Evolutionary conservation across 371 early-diverging fungal genomes (phyloP).

Genomic region (Mortierella sp.): DNA sequence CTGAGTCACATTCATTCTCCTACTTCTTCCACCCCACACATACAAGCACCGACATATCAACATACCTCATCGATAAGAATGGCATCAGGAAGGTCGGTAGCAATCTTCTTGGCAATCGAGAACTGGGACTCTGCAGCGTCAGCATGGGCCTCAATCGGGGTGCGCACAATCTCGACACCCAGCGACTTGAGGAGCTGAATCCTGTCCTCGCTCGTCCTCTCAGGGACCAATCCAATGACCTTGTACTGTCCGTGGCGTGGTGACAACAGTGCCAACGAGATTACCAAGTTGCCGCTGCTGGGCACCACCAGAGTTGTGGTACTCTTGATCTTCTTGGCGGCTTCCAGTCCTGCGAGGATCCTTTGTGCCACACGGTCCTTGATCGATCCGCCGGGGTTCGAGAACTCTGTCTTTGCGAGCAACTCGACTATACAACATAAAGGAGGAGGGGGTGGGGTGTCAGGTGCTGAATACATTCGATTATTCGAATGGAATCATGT

Average conservation of each 20-base stretch:
- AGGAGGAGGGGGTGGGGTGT: not conserved
- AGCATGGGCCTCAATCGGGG: constrained; percentile 79
- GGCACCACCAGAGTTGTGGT: constrained; percentile 77
- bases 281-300: constrained; percentile 78
- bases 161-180: constrained; percentile 83
- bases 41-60: not conserved
- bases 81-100: constrained; percentile 66
- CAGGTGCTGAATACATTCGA: not conserved
- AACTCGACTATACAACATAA: constrained; percentile 60
- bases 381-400: constrained; percentile 80
- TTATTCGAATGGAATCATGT: not conserved
- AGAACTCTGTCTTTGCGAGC: constrained; percentile 81
- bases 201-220: constrained; percentile 80
- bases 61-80: constrained; percentile 80
- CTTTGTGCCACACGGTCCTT: constrained; percentile 83
- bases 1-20: constrained; percentile 29
- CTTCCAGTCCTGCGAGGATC: constrained; percentile 57
- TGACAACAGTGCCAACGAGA: constrained; percentile 62
- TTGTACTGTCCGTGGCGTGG: constrained; percentile 63
- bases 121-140: constrained; percentile 81
- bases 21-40: not conserved
- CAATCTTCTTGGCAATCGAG: constrained; percentile 75
- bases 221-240: constrained; percentile 78
- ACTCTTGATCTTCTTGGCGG: constrained; percentile 44
- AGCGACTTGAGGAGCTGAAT: constrained; percentile 79